Evolutionary conservation across 306 rosid species (phyloP), one percentile per base, ranked within the genome.

Genomic region (Cicer yamashitae): DNA sequence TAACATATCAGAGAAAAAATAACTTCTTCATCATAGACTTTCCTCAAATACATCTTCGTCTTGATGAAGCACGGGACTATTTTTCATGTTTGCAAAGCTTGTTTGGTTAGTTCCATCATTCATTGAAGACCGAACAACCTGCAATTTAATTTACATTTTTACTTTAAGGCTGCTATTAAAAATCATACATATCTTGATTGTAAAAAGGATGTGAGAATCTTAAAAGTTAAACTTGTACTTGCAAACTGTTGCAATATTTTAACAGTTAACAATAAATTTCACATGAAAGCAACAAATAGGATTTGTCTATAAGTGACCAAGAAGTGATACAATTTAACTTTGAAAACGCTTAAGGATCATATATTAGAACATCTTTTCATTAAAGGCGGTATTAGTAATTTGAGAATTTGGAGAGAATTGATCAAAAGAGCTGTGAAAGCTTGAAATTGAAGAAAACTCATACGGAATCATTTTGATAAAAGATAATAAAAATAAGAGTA

Each of bases 121-220:
- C 90, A 93, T 73, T 72, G 70, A 79, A 52, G 94, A 86, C 75
- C 91, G 88, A 71, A 93, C 88, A 7, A 65, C 81, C 98, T 93
- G 92, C 88, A 85, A 20, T 77, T 71, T 30, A 80, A 84, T 76
- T 63, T 38, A 37, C 73, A 54, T 25, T 48, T 25, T 17, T 47
- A 17, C n/a, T 43, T 54, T 65, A 50, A 60, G 37, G 64, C 11
- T 53, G 37, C 2, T 1, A 41, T 50, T 8, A 60, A 47, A 47
- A 13, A 47, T 2, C 53, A 47, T 47, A 47, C 5, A 47, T 47
- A 47, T 47, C 48, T 45, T 45, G 37, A 12, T 3, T 0, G 18
- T 51, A 51, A 13, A 6, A 20, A 60, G 45, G 60, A 34, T 13
- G 12, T 12, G 34, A 59, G 59, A 47, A 58, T 59, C 68, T 57